Evolutionary conservation across 805 yeast genomes (phyloP).

Genomic region (Ogataea pignaliae): DNA sequence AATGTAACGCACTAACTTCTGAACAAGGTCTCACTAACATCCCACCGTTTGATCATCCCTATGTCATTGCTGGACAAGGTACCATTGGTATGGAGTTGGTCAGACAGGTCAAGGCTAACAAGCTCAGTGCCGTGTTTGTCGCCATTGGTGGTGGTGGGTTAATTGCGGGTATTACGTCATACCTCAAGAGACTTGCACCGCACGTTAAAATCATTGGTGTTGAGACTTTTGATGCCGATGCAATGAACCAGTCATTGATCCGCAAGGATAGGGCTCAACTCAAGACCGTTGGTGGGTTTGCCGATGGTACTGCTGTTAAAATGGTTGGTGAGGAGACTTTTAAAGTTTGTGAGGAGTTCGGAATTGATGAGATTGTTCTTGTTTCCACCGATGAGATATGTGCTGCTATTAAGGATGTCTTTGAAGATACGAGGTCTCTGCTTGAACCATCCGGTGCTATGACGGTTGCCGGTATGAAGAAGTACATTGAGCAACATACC

Average conservation of each 20-base stretch:
- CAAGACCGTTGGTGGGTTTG: constrained; percentile 85
- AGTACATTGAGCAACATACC: constrained; percentile 64
- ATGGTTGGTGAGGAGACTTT: constrained; percentile 88
- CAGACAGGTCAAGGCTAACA: constrained; percentile 76
- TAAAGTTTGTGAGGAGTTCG: constrained; percentile 62
- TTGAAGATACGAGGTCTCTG: constrained; percentile 90
- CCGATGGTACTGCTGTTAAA: constrained; percentile 97
- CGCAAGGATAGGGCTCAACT: constrained; percentile 52
- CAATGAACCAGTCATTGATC: constrained; percentile 70
- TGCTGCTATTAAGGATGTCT: constrained; percentile 96
- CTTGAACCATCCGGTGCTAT: constrained; percentile 98
- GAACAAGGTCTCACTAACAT: constrained; percentile 78
- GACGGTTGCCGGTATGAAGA: constrained; percentile 90
- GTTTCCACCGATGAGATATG: constrained; percentile 89
- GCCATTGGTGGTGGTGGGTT: constrained; percentile 98
- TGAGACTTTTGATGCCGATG: constrained; percentile 94
- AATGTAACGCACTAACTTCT: constrained; percentile 67
- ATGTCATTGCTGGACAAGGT: constrained; percentile 98
- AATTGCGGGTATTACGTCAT: constrained; percentile 85
- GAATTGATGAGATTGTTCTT: constrained; percentile 81
- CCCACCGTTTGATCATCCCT: constrained; percentile 99
- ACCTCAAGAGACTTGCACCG: constrained; percentile 94
- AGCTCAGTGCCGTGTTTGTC: constrained; percentile 80
- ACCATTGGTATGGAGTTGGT: constrained; percentile 91
- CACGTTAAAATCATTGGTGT: constrained; percentile 94